phyloP scores from a whole-genome alignment of 768 basidiomycete genomes.

The Psilocybe cubensis region DNA sequence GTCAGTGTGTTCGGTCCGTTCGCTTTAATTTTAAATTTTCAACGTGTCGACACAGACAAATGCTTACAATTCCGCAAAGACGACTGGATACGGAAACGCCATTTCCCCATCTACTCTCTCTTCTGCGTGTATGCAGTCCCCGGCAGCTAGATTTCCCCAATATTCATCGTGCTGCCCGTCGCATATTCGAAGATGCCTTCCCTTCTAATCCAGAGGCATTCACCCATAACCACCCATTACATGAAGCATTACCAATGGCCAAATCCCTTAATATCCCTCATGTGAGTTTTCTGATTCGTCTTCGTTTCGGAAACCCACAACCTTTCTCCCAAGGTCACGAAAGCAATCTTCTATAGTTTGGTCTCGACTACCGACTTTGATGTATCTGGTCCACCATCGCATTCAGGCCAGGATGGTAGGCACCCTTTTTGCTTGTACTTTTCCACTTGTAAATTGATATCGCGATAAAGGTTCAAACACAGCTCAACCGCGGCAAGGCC shows the following conservation, averaged over 20 bases:
- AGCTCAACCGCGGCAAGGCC: not conserved
- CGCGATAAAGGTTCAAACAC: not conserved
- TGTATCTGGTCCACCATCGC: slow-evolving; percentile 29
- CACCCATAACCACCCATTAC: slow-evolving; percentile 44
- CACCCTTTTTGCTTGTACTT: not conserved
- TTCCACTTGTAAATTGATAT: not conserved
- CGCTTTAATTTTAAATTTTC: not conserved
- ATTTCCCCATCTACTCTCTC: slow-evolving; percentile 50
- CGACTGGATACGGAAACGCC: slow-evolving; percentile 46
- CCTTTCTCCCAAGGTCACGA: slow-evolving; percentile 50
- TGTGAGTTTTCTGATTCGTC: slow-evolving; percentile 39
- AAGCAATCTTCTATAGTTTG: slow-evolving; percentile 65
- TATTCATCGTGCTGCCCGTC: slow-evolving; percentile 49
- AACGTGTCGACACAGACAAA: slow-evolving; percentile 1
- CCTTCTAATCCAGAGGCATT: slow-evolving; percentile 43
- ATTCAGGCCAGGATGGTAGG: slow-evolving; percentile 5
- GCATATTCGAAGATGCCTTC: slow-evolving; percentile 48
- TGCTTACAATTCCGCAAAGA: slow-evolving; percentile 34
- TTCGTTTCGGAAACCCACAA: not conserved
- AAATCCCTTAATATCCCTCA: slow-evolving; percentile 46
- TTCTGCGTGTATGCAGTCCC: slow-evolving; percentile 62
- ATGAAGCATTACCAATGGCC: slow-evolving; percentile 59
- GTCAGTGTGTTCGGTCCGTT: not conserved
- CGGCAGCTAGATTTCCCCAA: slow-evolving; percentile 59
- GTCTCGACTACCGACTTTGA: slow-evolving; percentile 64